These are phyloP conservation scores for Tulasnella sp. DNA, from an alignment of 768 basidiomycete species.

Conservation along the genomic window DNA sequence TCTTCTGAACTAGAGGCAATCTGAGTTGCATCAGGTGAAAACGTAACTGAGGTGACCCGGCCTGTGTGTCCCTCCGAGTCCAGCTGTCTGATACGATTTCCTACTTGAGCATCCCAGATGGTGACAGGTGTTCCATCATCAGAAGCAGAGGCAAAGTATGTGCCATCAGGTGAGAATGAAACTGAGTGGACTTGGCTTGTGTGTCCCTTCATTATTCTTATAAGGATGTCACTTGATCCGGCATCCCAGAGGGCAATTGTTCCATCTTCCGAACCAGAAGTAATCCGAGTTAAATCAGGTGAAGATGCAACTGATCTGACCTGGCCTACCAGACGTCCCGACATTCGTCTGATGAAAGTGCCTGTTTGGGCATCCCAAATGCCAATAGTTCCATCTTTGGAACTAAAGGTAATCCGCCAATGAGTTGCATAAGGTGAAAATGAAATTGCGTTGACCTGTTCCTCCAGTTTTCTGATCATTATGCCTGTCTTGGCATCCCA, in stretches of 20 bases:
- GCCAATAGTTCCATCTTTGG: neutral
- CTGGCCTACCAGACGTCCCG: neutral
- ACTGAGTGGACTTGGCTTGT: neutral
- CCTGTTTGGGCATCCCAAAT: neutral
- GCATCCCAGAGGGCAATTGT: neutral
- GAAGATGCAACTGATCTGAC: neutral
- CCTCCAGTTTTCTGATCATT: neutral
- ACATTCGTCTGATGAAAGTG: no score
- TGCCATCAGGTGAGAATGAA: neutral
- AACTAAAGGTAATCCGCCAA: neutral
- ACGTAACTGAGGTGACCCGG: neutral
- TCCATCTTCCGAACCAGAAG: neutral
- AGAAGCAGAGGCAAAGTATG: neutral
- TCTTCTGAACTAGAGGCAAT: neutral
- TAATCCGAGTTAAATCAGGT: neutral
- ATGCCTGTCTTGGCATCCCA: neutral
- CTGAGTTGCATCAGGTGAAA: neutral
- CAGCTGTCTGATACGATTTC: no score
- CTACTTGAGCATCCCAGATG: neutral
- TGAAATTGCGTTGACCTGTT: neutral
- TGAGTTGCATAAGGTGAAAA: neutral
- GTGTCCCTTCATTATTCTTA: neutral
- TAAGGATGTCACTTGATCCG: neutral
- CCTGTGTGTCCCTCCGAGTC: neutral
- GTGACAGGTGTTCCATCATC: neutral